A percentile compares a stretch with the other conserved stretches of the same genome.
Conservation (phyloP, 345 rosid species). For the Lagerstroemia speciosa region DNA sequence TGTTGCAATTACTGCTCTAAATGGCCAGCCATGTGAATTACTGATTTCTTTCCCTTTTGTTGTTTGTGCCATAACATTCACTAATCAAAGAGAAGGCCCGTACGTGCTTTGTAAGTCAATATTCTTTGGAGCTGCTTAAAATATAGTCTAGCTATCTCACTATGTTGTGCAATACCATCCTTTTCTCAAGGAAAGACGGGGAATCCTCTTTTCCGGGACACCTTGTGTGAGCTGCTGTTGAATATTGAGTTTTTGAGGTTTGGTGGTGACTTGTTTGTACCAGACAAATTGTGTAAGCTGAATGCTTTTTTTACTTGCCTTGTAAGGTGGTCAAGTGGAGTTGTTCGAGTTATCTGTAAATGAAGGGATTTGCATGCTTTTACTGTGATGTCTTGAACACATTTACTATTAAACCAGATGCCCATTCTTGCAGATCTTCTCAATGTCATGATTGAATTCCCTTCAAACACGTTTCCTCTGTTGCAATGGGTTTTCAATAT, state of each 20-base stretch:
- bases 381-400: background rate
- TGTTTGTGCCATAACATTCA: background rate
- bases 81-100: background rate
- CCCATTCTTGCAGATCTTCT: background rate
- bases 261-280: background rate
- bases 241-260: background rate
- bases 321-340: background rate
- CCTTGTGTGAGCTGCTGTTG: background rate
- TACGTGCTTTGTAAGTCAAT: background rate
- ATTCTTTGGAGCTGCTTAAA: slow-evolving; percentile 1
- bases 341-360: background rate
- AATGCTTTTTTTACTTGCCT: background rate
- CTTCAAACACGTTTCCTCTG: background rate
- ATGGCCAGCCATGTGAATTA: background rate
- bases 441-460: background rate
- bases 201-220: background rate
- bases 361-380: background rate
- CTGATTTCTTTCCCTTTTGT: background rate
- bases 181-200: background rate
- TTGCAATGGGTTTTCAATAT: background rate
- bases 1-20: slow-evolving; percentile 7
- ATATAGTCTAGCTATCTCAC: background rate
- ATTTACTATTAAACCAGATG: background rate
- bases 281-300: background rate
- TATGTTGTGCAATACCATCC: background rate